A percentile compares a stretch with the other conserved stretches of the same genome.
Conservation (phyloP, 129 eudicot genomes). For the Escallonia herrerae region DNA sequence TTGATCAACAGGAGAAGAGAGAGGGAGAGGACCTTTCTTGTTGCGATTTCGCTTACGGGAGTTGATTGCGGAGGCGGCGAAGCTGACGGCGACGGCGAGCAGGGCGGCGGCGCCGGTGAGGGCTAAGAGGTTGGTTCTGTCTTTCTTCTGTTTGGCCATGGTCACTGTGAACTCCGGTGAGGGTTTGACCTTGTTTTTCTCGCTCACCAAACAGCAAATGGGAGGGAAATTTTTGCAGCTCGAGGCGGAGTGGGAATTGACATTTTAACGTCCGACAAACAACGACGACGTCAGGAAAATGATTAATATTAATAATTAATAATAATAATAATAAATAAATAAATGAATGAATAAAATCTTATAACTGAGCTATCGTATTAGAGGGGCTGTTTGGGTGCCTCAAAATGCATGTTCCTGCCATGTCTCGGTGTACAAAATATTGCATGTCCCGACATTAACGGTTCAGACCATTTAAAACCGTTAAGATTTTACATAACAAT, state of each 20-base stretch:
- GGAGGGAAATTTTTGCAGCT: conserved; percentile 58
- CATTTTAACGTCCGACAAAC: conserved; percentile 5
- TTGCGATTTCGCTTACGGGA: conserved; percentile 40
- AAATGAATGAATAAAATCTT: no score
- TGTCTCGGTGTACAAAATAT: no score
- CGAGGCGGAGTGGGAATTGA: conserved; percentile 28
- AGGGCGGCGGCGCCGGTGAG: conserved; percentile 86
- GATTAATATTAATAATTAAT: no score
- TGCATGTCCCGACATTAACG: no score
- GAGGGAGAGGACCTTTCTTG: conserved; percentile 38
- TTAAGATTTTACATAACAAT: no score
- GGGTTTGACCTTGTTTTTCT: conserved; percentile 19
- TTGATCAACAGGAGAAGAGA: not conserved
- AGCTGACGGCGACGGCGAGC: conserved; percentile 59
- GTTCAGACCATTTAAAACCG: no score
- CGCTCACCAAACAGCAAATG: conserved; percentile 37
- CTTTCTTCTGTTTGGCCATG: conserved; percentile 33
- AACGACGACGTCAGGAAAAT: no score
- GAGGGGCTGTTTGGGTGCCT: no score
- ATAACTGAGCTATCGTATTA: no score
- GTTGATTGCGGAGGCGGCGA: conserved; percentile 47
- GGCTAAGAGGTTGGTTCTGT: conserved; percentile 43
- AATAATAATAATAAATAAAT: no score
- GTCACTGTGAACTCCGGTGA: not conserved
- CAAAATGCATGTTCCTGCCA: no score